Base-by-base conservation (phyloP, 2,329 filamentous ascomycete species). In the Aureobasidium sp. region DNA sequence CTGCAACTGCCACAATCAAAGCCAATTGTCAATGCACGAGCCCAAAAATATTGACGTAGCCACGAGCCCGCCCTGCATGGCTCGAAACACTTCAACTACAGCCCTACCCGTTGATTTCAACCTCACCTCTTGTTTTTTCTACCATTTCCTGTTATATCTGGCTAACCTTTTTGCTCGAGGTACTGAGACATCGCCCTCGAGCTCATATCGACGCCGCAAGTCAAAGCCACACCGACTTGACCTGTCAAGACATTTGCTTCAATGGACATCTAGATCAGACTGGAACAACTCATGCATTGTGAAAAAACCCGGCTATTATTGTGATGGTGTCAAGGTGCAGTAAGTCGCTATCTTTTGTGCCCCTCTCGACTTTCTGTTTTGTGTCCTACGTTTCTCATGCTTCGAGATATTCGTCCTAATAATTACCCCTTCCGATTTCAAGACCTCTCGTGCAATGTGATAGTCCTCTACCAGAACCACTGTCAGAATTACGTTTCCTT, bases 1-100 rank as follows among this genome's bases (percentile, higher is more conserved):
- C 45, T 61, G 58, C 58, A 40, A 61, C 42, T 61, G 43, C 58
- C 58, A 45, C 55, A 59, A 59, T 59, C 42, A 47, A 59, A 33
- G 55, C 55, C 42, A 62, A 62, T 62, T 62, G 43, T 50, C 31
- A 6, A 45, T 50, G 58, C 58, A 61, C 58, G 58, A 45, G 45
- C 58, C 58, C 33, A 40, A 16, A n/a, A n/a, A n/a, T n/a, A 29
- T 61, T 61, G 58, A 61, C 58, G 58, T 61, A 61, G 58, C 45
- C 58, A 29, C 18, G 20, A 29, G 29, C 29, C 29, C 27, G 8
- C 56, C 43, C 31, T 50, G 58, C 43, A 50, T 50, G 7, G n/a
- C 33, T 13, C 33, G 13, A 7, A 7, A 36, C 25, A n/a, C 23
- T 16, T 16, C 31, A 23, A 4, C 38, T 4, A 23, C 55, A 61